These are phyloP conservation scores for Ogataea glucozyma DNA, from an alignment of 805 yeast genomes.

Conservation along the genomic window DNA sequence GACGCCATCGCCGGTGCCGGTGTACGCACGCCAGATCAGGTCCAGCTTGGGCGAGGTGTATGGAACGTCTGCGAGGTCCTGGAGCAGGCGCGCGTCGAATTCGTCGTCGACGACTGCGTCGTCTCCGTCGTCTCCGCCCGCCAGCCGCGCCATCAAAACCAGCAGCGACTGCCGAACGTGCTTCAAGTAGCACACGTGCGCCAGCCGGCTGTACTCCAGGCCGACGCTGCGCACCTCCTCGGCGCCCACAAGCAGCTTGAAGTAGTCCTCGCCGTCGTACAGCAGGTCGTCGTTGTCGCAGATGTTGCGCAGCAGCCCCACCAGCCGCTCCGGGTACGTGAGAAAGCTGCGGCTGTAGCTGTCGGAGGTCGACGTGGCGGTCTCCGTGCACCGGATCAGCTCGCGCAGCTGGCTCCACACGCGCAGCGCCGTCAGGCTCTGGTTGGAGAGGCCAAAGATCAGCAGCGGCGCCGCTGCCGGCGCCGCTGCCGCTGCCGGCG, in stretches of 20 bases:
- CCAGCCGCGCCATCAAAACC: constrained; percentile 23
- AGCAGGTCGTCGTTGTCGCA: constrained; percentile 38
- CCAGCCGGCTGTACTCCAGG: constrained; percentile 46
- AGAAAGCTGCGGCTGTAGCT: constrained; percentile 21
- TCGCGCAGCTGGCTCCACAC: constrained; percentile 40
- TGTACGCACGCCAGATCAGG: constrained; percentile 23
- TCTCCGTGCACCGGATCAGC: constrained; percentile 29
- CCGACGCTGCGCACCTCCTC: constrained; percentile 50
- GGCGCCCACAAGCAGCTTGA: constrained; percentile 51
- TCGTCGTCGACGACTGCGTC: constrained; percentile 7
- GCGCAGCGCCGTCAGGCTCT: constrained; percentile 58
- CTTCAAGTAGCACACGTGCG: constrained; percentile 50
- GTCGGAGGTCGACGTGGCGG: constrained; percentile 19
- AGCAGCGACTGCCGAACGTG: constrained; percentile 51
- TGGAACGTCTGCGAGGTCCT: constrained; percentile 16
- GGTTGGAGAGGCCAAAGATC: constrained; percentile 61
- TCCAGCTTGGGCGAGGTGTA: constrained; percentile 17
- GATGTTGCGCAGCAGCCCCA: constrained; percentile 58
- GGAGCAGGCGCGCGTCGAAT: constrained; percentile 8
- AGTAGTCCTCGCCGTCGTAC: constrained; percentile 47
- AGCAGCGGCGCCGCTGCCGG: constrained; percentile 44
- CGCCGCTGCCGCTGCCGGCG: too few relatives aligned
- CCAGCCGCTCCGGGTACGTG: constrained; percentile 31
- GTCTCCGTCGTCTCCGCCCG: constrained; percentile 6
- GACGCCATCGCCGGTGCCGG: too few relatives aligned